Percentiles rank a stretch among this genome's conserved stretches.
These are phyloP conservation scores for Chlamydomonas schloesseri DNA, from an alignment of 139 green algal species.

Conservation along the genomic window DNA sequence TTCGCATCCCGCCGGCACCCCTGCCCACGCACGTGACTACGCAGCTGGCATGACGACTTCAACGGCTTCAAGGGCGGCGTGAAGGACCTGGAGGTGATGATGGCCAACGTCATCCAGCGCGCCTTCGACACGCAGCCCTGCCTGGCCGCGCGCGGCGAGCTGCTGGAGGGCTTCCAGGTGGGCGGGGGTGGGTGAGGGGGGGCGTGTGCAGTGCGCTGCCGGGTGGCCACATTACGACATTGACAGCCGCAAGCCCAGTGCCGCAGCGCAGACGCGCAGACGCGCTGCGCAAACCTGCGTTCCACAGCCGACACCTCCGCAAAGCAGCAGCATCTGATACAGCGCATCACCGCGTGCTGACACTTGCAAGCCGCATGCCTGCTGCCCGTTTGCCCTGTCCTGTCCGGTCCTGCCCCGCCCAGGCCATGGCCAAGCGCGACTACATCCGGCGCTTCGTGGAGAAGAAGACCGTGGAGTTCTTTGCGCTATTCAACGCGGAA, in stretches of 20 bases:
- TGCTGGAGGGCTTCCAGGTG: constrained; percentile 74
- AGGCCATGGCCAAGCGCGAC: constrained; percentile 80
- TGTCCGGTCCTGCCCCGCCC: no score
- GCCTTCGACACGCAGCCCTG: constrained; percentile 69
- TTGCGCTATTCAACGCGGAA: constrained; percentile 77
- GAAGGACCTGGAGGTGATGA: constrained; percentile 87
- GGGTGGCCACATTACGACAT: no score
- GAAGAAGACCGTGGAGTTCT: constrained; percentile 84
- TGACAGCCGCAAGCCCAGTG: no score
- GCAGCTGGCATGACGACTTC: constrained; percentile 92
- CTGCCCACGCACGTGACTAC: not conserved
- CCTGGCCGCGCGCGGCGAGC: constrained; percentile 57
- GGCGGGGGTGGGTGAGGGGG: not conserved
- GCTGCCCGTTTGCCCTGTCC: no score
- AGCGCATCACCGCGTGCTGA: no score
- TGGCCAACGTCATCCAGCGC: constrained; percentile 82
- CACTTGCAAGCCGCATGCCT: no score
- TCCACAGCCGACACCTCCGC: no score
- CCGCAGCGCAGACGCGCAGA: no score
- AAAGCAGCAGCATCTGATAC: no score
- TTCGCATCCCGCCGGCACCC: no score
- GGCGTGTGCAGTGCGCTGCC: no score
- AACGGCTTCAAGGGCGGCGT: constrained; percentile 89
- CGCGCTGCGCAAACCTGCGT: no score
- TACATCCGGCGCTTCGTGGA: constrained; percentile 74